Evolutionary conservation across 2,329 filamentous ascomycete genomes (phyloP).

Genomic region (Periconia macrospinosa): DNA sequence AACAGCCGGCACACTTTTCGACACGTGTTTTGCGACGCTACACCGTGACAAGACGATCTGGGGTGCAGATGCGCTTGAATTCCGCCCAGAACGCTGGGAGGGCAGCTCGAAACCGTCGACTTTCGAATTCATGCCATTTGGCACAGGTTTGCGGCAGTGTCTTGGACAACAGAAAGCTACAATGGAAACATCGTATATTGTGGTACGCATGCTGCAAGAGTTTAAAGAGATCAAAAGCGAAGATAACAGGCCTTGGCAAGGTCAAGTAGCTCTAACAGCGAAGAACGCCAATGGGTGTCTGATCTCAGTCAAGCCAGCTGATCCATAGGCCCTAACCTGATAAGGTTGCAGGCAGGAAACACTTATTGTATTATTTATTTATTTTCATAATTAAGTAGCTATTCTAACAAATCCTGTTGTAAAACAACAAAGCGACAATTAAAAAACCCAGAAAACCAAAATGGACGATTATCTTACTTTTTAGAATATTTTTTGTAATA

Average conservation of each 20-base stretch:
- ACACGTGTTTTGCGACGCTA: conserved; percentile 5
- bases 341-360: no score
- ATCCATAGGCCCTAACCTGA: no score
- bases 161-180: conserved; percentile 8
- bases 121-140: conserved; percentile 12
- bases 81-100: conserved; percentile 43
- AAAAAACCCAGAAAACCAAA: no score
- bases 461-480: no score
- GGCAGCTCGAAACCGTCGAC: not conserved
- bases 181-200: conserved; percentile 10
- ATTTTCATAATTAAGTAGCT: no score
- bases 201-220: conserved; percentile 7
- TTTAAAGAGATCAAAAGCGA: conserved; percentile 8
- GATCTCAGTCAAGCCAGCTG: not conserved
- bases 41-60: conserved; percentile 38
- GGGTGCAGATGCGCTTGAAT: conserved; percentile 38
- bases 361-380: no score
- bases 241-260: conserved; percentile 7
- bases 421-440: no score
- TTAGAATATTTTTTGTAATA: no score
- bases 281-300: conserved; percentile 11
- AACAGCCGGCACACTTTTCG: conserved; percentile 3
- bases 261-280: conserved; percentile 5
- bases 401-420: no score
- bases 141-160: conserved; percentile 7